Evolutionary conservation across 371 early-diverging fungal genomes (phyloP).

Genomic region (Mucor saturninus): DNA sequence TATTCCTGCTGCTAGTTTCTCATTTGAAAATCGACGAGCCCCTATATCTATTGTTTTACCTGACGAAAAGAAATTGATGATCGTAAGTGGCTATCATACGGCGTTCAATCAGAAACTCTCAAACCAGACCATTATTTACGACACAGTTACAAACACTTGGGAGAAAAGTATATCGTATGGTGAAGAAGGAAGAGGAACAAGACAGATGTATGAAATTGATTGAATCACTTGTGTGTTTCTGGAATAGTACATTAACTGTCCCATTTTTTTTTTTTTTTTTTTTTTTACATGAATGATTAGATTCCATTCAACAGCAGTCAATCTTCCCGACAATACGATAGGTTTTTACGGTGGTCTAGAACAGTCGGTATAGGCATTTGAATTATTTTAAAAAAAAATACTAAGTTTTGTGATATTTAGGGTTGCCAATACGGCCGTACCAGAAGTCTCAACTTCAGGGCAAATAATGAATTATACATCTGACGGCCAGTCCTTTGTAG

Average conservation of each 20-base stretch:
- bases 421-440: background rate
- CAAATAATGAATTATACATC: background rate
- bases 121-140: conserved; percentile 7
- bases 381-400: too few relatives aligned
- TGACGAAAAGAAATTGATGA: background rate
- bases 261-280: too few relatives aligned
- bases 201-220: conserved; percentile 5
- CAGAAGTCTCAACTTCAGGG: background rate
- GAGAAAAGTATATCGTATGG: background rate
- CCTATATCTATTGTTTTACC: background rate
- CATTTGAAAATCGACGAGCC: background rate
- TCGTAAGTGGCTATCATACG: background rate
- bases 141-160: conserved; percentile 8
- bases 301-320: conserved; percentile 1
- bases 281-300: background rate
- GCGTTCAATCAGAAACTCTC: too few relatives aligned
- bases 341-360: conserved; percentile 12
- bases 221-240: too few relatives aligned
- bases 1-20: background rate
- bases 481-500: background rate
- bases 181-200: background rate
- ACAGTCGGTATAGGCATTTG: background rate
- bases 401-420: background rate
- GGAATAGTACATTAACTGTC: too few relatives aligned
- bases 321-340: conserved; percentile 3